These are phyloP conservation scores for Halenospora varia DNA, from an alignment of 495 filamentous ascomycete genomes.

Conservation along the genomic window DNA sequence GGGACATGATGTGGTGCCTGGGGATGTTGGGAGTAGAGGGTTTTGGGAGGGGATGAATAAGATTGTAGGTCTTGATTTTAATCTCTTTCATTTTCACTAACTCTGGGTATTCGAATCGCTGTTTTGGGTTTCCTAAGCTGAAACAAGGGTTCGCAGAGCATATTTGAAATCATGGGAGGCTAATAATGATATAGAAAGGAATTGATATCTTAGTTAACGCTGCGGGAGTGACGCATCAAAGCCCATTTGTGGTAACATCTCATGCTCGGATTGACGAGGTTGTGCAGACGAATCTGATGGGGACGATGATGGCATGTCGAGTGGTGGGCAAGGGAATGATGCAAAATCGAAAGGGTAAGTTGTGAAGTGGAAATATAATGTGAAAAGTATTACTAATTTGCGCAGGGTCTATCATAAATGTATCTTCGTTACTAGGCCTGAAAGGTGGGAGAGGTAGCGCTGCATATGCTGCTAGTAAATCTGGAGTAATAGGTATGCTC, in stretches of 20 bases:
- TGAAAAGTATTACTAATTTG: no score
- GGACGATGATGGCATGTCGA: constrained; percentile 63
- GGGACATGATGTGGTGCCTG: constrained; percentile 34
- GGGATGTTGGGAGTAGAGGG: constrained; percentile 40
- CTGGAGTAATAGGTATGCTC: constrained; percentile 63
- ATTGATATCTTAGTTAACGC: constrained; percentile 69
- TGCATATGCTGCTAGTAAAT: constrained; percentile 76
- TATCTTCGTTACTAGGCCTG: constrained; percentile 66
- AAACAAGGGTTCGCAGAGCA: no score
- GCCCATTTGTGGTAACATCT: constrained; percentile 47
- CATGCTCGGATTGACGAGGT: constrained; percentile 40
- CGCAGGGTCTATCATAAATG: constrained; percentile 75
- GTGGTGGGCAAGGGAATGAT: constrained; percentile 50
- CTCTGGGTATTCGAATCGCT: not conserved
- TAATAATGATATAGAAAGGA: no score
- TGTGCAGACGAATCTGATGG: constrained; percentile 65
- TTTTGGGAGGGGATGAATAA: constrained; percentile 40
- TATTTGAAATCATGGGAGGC: no score
- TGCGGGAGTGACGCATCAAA: constrained; percentile 62
- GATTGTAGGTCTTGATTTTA: constrained; percentile 1
- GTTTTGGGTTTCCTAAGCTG: not conserved
- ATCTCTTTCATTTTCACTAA: not conserved
- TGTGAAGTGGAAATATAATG: not conserved
- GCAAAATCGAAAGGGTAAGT: constrained; percentile 30
- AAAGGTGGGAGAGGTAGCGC: constrained; percentile 61